Base-by-base conservation (phyloP, 2,329 filamentous ascomycete species). In the Kalmusia sp. region DNA sequence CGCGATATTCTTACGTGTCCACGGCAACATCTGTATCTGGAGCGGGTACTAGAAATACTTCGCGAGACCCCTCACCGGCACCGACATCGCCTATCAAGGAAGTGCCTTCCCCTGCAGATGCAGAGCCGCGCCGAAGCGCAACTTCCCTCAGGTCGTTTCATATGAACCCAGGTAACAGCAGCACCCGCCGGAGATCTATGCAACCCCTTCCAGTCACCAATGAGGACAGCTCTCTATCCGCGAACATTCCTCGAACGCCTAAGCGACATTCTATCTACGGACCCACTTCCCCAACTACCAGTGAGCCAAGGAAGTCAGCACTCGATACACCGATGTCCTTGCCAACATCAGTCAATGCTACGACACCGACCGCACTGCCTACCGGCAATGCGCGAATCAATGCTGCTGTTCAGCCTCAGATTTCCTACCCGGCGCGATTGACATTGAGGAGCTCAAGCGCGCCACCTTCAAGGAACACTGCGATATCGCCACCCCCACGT, bases 101-200 rank as follows among this genome's bases (percentile, higher is more conserved):
- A 34, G 60, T 49, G 19, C 65, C 65, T 31, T 51, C 58, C 7
- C 51, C 55, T 49, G 56, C 61, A 17, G 68, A 71, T 21, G 27
- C 62, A 21, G 71, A 74, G 30, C 61, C 67, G 31, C 59, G 63
- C 28, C 66, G 70, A 51, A 70, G 67, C 39, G 68, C 69, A 41
- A 70, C 68, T 52, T 70, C 70, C 40, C 64, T 74, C 48, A 73
- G 66, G 37, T 74, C 73, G 31, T 72, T 74, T 53, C 69, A 74
- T 43, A 75, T 73, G 64, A 73, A 69, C 40, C 72, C 72, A 7
- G 70, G 54, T 44, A 67, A 59, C 27, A 62, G 58, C 28, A 59
- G 66, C 14, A 69, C 61, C 50, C 67, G 72, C 15, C 65, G 73
- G 33, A 64, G 73, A 57, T 76, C 73, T 27, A 73, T 75, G 67